phyloP scores from a whole-genome alignment of 164 flowering plant species.

The Dillenia suffruticosa region DNA sequence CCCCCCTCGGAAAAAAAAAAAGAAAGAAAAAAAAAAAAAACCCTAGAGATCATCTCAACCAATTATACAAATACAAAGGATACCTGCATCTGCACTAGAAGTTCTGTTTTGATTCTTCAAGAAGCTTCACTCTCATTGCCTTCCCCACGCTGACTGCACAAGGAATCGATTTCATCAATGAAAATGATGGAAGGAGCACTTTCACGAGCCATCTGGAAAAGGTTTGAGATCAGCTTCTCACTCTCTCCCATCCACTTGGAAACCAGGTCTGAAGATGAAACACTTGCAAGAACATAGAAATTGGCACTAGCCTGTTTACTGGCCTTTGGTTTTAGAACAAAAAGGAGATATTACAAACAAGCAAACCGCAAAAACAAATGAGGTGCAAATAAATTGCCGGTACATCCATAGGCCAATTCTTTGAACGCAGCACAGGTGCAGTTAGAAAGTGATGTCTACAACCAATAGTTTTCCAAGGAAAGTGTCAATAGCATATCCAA shows the following conservation, averaged over 20 bases:
- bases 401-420: no score
- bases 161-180: conserved; percentile 94
- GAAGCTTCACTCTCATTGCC: conserved; percentile 99
- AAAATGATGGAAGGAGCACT: conserved; percentile 96
- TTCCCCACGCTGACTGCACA: conserved; percentile 95
- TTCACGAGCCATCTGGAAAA: conserved; percentile 97
- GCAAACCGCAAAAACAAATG: no score
- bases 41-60: no score
- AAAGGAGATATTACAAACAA: no score
- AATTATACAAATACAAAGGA: background rate
- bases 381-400: no score
- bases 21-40: no score
- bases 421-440: no score
- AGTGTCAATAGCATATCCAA: no score
- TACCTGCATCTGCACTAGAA: conserved; percentile 99
- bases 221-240: conserved; percentile 95
- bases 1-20: no score
- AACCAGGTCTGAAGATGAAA: conserved; percentile 95
- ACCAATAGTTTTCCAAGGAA: no score
- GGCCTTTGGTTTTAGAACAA: no score
- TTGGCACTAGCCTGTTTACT: conserved; percentile 4
- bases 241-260: conserved; percentile 99
- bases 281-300: conserved; percentile 39
- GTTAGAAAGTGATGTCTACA: no score
- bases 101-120: conserved; percentile 91